Percentiles rank a stretch among this genome's conserved stretches.
These are phyloP conservation scores for Xanthoceras sorbifolium DNA, from an alignment of 345 rosid species.

Conservation along the genomic window DNA sequence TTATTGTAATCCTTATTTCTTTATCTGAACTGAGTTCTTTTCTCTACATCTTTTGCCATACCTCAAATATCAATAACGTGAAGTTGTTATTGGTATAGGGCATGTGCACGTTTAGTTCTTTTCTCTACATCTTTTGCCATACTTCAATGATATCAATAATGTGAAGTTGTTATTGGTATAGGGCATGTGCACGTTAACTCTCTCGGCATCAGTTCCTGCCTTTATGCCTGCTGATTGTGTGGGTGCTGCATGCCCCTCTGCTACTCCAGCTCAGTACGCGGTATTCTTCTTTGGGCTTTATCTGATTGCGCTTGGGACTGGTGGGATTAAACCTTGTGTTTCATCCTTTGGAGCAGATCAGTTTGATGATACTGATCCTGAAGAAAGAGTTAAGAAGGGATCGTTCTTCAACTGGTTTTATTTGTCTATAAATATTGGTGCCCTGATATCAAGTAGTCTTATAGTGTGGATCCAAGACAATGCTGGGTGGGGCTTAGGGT, in stretches of 20 bases:
- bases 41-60: neutral
- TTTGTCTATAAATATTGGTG: slow-evolving; percentile 91
- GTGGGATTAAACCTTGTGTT: slow-evolving; percentile 98
- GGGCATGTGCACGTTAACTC: slow-evolving; percentile 88
- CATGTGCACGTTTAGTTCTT: slow-evolving; percentile 73
- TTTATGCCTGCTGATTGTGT: slow-evolving; percentile 69
- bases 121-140: too few species aligned
- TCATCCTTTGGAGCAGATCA: slow-evolving; percentile 97
- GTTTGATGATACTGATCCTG: slow-evolving; percentile 84
- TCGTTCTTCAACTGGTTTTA: slow-evolving; percentile 97
- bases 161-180: slow-evolving; percentile 25
- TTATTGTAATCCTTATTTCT: slow-evolving; percentile 47
- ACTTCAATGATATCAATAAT: slow-evolving; percentile 13
- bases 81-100: slow-evolving; percentile 50
- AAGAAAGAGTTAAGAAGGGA: slow-evolving; percentile 77
- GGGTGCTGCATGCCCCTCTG: slow-evolving; percentile 63
- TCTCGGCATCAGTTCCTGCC: slow-evolving; percentile 76
- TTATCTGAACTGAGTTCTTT: neutral
- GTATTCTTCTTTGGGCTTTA: slow-evolving; percentile 84
- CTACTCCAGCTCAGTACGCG: slow-evolving; percentile 65
- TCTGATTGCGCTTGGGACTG: slow-evolving; percentile 89
- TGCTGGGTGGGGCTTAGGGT: slow-evolving; percentile 95
- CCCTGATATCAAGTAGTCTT: slow-evolving; percentile 81
- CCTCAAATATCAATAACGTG: slow-evolving; percentile 12
- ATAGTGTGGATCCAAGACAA: slow-evolving; percentile 94